These are phyloP conservation scores for Trichoderma lentiforme DNA, from an alignment of 2,329 filamentous ascomycete genomes.

Conservation along the genomic window DNA sequence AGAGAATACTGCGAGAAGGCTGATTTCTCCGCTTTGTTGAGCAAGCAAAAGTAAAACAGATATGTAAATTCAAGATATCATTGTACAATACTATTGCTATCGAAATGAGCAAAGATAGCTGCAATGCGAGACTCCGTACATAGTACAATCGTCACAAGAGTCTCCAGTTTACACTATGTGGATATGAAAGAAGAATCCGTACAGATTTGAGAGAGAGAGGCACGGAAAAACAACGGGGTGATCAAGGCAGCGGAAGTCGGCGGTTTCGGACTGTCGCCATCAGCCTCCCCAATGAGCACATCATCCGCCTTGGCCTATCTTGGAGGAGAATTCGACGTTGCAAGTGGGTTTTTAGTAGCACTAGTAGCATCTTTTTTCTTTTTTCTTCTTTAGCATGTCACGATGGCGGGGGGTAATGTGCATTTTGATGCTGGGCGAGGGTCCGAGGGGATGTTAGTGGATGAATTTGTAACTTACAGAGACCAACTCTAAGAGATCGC, in stretches of 20 bases:
- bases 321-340: not conserved
- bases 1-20: not conserved
- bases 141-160: not conserved
- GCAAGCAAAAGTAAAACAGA: not conserved
- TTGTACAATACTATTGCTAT: not conserved
- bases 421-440: not conserved
- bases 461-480: not conserved
- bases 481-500: not conserved
- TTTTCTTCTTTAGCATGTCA: not conserved
- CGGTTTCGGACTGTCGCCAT: conserved; percentile 27
- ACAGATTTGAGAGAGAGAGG: not conserved
- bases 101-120: too few relatives aligned
- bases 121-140: not conserved
- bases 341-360: not conserved
- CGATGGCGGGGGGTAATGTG: not conserved
- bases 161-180: not conserved
- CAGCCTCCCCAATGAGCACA: conserved; percentile 20
- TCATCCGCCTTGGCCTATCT: not conserved
- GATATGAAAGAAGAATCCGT: too few relatives aligned
- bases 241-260: conserved; percentile 13
- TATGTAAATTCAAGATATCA: not conserved
- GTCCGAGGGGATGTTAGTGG: not conserved
- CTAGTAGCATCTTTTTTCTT: not conserved
- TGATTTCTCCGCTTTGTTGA: not conserved
- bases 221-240: not conserved